A percentile compares a stretch with the other conserved stretches of the same genome.
These are phyloP conservation scores for Candida vaughaniae DNA, from an alignment of 805 yeast genomes.

Conservation along the genomic window DNA sequence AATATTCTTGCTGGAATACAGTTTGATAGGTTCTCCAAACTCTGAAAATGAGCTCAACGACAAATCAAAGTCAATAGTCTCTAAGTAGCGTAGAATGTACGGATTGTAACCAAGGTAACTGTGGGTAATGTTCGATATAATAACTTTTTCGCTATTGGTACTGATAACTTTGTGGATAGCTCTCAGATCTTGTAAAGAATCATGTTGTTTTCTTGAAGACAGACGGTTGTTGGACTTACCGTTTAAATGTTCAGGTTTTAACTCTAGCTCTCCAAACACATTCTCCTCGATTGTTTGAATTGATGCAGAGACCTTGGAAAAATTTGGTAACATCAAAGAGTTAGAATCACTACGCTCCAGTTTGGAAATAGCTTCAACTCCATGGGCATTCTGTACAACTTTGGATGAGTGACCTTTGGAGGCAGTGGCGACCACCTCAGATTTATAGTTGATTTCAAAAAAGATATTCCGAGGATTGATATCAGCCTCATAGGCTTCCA, in stretches of 20 bases:
- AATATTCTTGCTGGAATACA: constrained; percentile 1
- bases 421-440: constrained; percentile 27
- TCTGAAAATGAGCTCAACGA: constrained; percentile 60
- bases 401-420: constrained; percentile 21
- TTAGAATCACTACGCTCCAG: constrained; percentile 17
- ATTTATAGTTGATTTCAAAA: constrained; percentile 36
- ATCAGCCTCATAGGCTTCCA: constrained; percentile 1
- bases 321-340: constrained; percentile 29
- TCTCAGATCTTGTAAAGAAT: constrained; percentile 12
- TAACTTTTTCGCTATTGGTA: constrained; percentile 28
- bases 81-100: constrained; percentile 56
- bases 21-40: constrained; percentile 49
- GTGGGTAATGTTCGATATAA: constrained; percentile 41
- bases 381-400: constrained; percentile 9
- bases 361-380: constrained; percentile 1
- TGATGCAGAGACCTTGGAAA: constrained; percentile 33
- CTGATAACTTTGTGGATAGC: constrained; percentile 36
- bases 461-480: constrained; percentile 34
- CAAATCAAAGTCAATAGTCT: constrained; percentile 54
- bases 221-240: background rate
- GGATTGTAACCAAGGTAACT: constrained; percentile 71
- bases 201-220: background rate
- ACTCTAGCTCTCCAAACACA: constrained; percentile 46
- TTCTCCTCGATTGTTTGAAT: constrained; percentile 41
- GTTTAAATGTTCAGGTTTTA: constrained; percentile 20